Evolutionary conservation across 805 yeast species (phyloP).

Genomic region (Myxozyma kluyveri): DNA sequence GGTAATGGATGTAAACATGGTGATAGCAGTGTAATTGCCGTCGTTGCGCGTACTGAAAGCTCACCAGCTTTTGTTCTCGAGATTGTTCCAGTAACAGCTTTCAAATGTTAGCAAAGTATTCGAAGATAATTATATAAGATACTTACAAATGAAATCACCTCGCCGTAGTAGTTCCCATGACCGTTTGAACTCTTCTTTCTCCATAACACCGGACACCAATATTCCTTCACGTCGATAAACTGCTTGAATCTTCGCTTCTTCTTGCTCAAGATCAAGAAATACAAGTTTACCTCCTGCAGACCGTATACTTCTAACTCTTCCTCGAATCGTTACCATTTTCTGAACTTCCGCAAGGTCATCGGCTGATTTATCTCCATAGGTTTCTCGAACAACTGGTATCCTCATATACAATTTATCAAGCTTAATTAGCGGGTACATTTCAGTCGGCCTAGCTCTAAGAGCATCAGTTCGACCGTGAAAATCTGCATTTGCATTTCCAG

Average conservation of each 20-base stretch:
- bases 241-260: slow-evolving; percentile 56
- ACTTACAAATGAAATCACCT: slow-evolving; percentile 62
- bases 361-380: slow-evolving; percentile 8
- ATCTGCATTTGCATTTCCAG: slow-evolving; percentile 6
- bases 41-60: slow-evolving; percentile 59
- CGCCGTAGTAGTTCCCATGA: slow-evolving; percentile 47
- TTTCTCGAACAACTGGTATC: slow-evolving; percentile 4
- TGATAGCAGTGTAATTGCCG: slow-evolving; percentile 53
- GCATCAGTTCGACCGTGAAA: slow-evolving; percentile 19
- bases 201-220: slow-evolving; percentile 37
- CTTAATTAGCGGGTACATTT: slow-evolving; percentile 18
- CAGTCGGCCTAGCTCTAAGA: slow-evolving; percentile 1
- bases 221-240: slow-evolving; percentile 53
- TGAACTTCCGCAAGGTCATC: slow-evolving; percentile 8
- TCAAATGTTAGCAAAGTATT: too few relatives aligned
- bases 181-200: slow-evolving; percentile 45
- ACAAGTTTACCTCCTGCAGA: slow-evolving; percentile 65
- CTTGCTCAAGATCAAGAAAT: slow-evolving; percentile 69
- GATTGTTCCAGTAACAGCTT: slow-evolving; percentile 62
- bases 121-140: neutral
- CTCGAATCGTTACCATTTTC: slow-evolving; percentile 43
- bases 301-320: slow-evolving; percentile 58
- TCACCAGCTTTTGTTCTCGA: slow-evolving; percentile 78
- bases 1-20: slow-evolving; percentile 75
- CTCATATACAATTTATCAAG: neutral